Percentiles rank a stretch among this genome's conserved stretches.
Conservation (phyloP, 495 filamentous ascomycete genomes). For the Penicillium cataractarum region DNA sequence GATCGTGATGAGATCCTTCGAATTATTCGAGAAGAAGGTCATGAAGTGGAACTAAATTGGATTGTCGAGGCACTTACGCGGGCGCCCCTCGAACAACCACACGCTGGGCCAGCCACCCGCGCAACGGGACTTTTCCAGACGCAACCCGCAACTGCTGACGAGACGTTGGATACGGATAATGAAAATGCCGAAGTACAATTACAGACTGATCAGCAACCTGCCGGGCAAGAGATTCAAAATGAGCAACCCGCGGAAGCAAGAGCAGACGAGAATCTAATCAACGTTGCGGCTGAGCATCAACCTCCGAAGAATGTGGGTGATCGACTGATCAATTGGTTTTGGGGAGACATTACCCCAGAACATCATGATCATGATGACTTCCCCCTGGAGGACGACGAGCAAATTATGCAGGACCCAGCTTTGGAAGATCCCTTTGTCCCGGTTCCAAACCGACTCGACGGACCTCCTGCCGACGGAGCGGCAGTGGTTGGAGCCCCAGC, state of each 20-base stretch:
- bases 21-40: slow-evolving; percentile 64
- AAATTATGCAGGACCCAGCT: slow-evolving; percentile 57
- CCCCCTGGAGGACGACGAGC: slow-evolving; percentile 55
- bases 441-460: slow-evolving; percentile 39
- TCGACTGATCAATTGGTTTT: slow-evolving; percentile 59
- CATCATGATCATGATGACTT: slow-evolving; percentile 37
- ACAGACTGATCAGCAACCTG: slow-evolving; percentile 8
- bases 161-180: not conserved
- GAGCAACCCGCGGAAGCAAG: not conserved
- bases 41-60: slow-evolving; percentile 58
- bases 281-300: slow-evolving; percentile 9
- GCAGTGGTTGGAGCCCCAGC: slow-evolving; percentile 37
- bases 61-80: slow-evolving; percentile 44
- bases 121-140: not conserved
- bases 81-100: slow-evolving; percentile 19
- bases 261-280: not conserved
- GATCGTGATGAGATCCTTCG: slow-evolving; percentile 61
- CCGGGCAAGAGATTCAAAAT: slow-evolving; percentile 2
- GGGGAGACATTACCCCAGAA: slow-evolving; percentile 57
- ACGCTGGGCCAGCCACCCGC: slow-evolving; percentile 13
- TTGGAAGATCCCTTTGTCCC: slow-evolving; percentile 68
- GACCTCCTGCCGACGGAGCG: slow-evolving; percentile 17
- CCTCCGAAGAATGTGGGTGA: slow-evolving; percentile 22
- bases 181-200: slow-evolving; percentile 4
- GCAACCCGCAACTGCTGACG: not conserved